phyloP scores from a whole-genome alignment of 176 grass and related monocot species.

The Raddia distichophylla region DNA sequence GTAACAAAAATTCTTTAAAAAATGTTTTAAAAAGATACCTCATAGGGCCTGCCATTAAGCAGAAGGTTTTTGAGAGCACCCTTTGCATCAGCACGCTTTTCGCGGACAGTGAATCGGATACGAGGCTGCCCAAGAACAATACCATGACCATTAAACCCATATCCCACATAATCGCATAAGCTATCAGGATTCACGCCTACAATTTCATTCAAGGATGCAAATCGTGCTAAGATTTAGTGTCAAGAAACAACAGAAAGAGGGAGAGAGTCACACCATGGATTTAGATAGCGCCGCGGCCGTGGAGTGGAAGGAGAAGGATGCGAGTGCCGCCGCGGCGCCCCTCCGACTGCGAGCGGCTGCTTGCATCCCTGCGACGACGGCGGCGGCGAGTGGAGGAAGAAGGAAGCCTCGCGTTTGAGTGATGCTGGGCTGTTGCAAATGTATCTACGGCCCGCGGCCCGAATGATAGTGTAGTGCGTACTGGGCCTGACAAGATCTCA shows the following conservation, averaged over 20 bases:
- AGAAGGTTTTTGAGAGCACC: constrained; percentile 68
- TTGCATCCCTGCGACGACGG: constrained; percentile 34
- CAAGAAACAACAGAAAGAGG: neutral
- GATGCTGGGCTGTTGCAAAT: no score
- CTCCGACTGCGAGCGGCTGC: constrained; percentile 7
- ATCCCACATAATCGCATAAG: no score
- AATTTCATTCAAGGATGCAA: no score
- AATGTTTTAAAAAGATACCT: constrained; percentile 44
- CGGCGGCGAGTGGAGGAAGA: no score
- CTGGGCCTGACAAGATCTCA: no score
- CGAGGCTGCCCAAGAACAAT: constrained; percentile 47
- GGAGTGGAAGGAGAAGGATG: constrained; percentile 60
- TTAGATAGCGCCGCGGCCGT: constrained; percentile 41
- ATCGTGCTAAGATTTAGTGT: neutral
- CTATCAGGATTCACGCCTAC: neutral
- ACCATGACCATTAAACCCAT: neutral
- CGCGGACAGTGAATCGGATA: constrained; percentile 55
- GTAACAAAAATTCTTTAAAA: neutral
- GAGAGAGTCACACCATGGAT: constrained; percentile 24
- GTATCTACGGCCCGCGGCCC: no score
- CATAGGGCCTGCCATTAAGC: constrained; percentile 57
- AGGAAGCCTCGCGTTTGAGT: no score
- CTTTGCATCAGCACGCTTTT: constrained; percentile 75
- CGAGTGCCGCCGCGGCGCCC: no score
- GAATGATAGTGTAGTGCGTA: no score